phyloP scores from a whole-genome alignment of 2,329 filamentous ascomycete species.

The Zalaria obscura region DNA sequence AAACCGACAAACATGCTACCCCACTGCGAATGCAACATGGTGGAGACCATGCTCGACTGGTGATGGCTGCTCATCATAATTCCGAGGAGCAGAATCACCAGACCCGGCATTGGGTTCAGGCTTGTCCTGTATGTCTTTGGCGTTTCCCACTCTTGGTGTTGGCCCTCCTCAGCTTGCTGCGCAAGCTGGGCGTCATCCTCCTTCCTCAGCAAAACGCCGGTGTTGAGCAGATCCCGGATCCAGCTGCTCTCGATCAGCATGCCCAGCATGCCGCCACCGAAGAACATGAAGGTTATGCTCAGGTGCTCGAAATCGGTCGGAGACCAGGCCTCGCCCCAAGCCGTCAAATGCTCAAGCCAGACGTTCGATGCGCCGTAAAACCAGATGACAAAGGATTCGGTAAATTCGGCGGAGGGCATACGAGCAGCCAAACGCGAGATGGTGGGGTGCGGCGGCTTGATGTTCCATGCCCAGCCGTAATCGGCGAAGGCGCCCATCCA shows the following conservation, averaged over 20 bases:
- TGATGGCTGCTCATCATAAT: constrained; percentile 90
- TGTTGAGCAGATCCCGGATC: constrained; percentile 48
- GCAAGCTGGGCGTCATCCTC: constrained; percentile 3
- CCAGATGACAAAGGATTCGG: constrained; percentile 76
- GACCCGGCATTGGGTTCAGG: constrained; percentile 70
- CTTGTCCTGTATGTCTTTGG: constrained; percentile 59
- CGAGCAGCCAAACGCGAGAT: constrained; percentile 45
- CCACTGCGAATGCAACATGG: constrained; percentile 87
- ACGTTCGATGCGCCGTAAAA: constrained; percentile 76
- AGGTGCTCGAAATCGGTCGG: constrained; percentile 74
- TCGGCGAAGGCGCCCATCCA: constrained; percentile 81
- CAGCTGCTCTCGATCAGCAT: constrained; percentile 18
- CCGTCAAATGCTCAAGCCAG: constrained; percentile 72
- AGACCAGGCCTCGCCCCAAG: constrained; percentile 54
- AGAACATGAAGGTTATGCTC: constrained; percentile 80
- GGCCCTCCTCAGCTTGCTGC: not conserved
- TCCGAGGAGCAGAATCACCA: constrained; percentile 71
- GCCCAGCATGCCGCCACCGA: constrained; percentile 61
- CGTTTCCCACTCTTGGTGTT: constrained; percentile 30
- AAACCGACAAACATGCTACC: constrained; percentile 67
- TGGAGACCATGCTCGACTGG: constrained; percentile 64
- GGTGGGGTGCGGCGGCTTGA: constrained; percentile 47
- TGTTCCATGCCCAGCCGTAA: constrained; percentile 86
- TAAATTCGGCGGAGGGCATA: constrained; percentile 64
- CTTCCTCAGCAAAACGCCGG: constrained; percentile 2